Percentiles rank a stretch among this genome's conserved stretches.
These are phyloP conservation scores for Arthrobotrys iridis DNA, from an alignment of 2,329 filamentous ascomycete genomes.

Conservation along the genomic window DNA sequence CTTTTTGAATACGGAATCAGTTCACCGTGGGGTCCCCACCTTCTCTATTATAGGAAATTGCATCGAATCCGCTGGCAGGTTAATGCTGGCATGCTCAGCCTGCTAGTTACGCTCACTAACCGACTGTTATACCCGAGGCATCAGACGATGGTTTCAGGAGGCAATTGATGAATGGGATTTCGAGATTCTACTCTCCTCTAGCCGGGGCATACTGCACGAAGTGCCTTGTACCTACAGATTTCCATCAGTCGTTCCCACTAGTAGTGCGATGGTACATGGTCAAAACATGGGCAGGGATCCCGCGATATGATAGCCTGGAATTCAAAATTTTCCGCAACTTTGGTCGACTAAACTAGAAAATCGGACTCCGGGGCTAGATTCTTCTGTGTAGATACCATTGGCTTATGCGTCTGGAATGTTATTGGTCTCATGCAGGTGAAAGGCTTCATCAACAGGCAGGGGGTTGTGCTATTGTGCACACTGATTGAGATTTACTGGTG, in stretches of 20 bases:
- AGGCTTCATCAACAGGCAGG: background rate
- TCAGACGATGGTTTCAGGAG: too few species aligned
- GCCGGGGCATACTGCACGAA: background rate
- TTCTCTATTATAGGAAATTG: background rate
- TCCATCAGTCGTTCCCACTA: background rate
- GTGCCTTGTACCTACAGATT: slow-evolving; percentile 5
- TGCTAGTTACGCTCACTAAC: too few species aligned
- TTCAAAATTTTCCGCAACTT: too few species aligned
- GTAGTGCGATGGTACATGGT: background rate
- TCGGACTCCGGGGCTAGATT: background rate
- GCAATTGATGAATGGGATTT: background rate
- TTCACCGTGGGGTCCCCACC: too few species aligned
- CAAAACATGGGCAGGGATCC: too few species aligned
- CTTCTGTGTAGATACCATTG: background rate
- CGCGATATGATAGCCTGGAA: too few species aligned
- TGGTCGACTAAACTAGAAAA: too few species aligned
- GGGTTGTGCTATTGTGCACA: too few species aligned
- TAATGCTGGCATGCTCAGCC: background rate
- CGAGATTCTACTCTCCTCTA: background rate
- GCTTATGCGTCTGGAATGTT: background rate
- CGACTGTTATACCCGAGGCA: too few species aligned
- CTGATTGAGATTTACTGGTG: too few species aligned
- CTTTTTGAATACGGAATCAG: too few species aligned
- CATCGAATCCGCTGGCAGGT: background rate
- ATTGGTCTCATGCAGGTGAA: background rate